These are phyloP conservation scores for Venturia carpophila DNA, from an alignment of 2,329 filamentous ascomycete species.

Conservation along the genomic window DNA sequence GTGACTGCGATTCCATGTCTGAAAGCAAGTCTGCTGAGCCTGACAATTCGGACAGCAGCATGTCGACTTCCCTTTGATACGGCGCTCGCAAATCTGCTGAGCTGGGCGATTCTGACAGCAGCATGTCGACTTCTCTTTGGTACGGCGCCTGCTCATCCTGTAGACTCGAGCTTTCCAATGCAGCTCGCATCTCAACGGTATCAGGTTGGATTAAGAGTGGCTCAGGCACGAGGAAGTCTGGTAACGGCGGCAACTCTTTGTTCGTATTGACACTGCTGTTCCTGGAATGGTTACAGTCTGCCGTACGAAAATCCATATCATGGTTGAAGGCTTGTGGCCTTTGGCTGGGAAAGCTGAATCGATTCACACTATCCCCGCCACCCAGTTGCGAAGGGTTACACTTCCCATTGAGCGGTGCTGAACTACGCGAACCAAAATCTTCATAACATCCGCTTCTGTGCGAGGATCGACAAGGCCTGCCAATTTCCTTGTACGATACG, in stretches of 20 bases:
- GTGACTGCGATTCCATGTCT: neutral
- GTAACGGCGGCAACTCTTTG: conserved; percentile 17
- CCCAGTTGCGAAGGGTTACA: neutral
- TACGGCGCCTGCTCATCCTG: neutral
- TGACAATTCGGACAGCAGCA: neutral
- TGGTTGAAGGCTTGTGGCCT: neutral
- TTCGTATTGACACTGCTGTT: conserved; percentile 7
- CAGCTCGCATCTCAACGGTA: neutral
- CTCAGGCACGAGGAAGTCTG: conserved; percentile 16
- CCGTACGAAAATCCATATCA: neutral
- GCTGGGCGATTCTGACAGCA: neutral
- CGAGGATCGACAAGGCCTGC: conserved; percentile 1
- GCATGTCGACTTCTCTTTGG: neutral
- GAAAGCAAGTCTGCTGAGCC: neutral
- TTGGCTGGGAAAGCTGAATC: neutral
- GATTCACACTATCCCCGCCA: neutral
- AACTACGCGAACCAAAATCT: neutral
- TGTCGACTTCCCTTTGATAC: neutral
- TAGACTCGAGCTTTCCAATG: neutral
- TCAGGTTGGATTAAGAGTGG: conserved; percentile 13
- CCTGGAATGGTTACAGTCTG: neutral
- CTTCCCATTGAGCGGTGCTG: neutral
- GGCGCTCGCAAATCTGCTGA: neutral
- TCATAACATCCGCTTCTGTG: neutral
- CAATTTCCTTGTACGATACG: conserved; percentile 1